These are phyloP conservation scores for Aspergillus kassunensis DNA, from an alignment of 495 filamentous ascomycete species.

Conservation along the genomic window DNA sequence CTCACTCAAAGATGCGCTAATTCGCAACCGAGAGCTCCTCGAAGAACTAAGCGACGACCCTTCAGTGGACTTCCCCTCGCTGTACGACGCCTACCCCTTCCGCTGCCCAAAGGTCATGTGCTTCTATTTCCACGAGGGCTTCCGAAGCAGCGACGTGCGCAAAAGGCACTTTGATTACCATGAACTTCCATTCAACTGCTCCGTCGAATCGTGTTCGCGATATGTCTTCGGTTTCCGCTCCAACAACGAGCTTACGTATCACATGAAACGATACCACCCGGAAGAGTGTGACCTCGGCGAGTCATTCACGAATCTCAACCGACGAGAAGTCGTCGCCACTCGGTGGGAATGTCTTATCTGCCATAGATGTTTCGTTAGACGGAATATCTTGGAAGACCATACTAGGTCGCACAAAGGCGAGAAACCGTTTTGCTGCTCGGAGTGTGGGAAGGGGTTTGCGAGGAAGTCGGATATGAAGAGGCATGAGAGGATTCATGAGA, in stretches of 20 bases:
- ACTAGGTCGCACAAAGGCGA: background rate
- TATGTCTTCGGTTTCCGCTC: background rate
- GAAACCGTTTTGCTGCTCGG: background rate
- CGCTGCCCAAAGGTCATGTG: constrained; percentile 5
- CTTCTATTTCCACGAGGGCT: constrained; percentile 11
- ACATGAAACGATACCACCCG: constrained; percentile 3
- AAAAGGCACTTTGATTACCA: constrained; percentile 2
- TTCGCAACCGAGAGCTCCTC: constrained; percentile 3
- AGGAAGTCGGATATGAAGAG: constrained; percentile 3
- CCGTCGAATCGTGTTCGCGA: background rate
- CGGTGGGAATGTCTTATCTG: background rate
- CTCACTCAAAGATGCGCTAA: background rate
- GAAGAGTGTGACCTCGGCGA: background rate
- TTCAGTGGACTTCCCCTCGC: background rate
- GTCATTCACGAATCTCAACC: background rate
- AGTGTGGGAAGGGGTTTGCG: constrained; percentile 4
- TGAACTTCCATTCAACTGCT: background rate
- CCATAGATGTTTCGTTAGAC: background rate
- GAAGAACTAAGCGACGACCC: background rate
- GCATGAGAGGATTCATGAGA: constrained; percentile 4
- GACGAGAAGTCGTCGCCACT: background rate
- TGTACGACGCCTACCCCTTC: constrained; percentile 4
- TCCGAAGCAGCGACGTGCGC: background rate
- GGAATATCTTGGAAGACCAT: background rate
- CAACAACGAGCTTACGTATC: background rate